phyloP scores from a whole-genome alignment of 768 basidiomycete species.

The Suillus subalutaceus region DNA sequence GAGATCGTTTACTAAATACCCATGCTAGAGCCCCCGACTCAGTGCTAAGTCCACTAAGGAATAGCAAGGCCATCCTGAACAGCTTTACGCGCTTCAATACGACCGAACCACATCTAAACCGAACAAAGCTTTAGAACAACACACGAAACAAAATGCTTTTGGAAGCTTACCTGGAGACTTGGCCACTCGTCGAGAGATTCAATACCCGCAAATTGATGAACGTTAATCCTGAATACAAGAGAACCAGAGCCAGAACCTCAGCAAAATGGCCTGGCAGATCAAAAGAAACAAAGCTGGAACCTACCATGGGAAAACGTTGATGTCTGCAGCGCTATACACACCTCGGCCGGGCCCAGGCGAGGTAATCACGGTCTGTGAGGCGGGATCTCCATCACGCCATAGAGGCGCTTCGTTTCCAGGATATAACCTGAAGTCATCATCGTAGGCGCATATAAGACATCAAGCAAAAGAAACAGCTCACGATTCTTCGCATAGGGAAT shows the following conservation, averaged over 20 bases:
- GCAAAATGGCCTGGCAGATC: not conserved
- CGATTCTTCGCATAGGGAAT: constrained; percentile 41
- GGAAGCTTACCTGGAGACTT: constrained; percentile 30
- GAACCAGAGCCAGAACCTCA: not conserved
- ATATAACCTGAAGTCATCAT: constrained; percentile 35
- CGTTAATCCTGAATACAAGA: constrained; percentile 35
- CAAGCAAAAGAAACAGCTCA: not conserved
- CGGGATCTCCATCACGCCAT: constrained; percentile 51
- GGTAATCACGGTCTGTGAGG: constrained; percentile 45
- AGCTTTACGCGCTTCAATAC: not conserved
- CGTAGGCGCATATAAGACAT: not conserved
- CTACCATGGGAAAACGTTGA: constrained; percentile 33
- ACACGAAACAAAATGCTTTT: not conserved
- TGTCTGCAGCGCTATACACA: constrained; percentile 43
- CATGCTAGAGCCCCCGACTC: not conserved
- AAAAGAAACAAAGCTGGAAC: constrained; percentile 11
- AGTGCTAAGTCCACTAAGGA: not conserved
- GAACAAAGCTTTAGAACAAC: not conserved
- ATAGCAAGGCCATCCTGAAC: not conserved
- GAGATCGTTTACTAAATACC: not conserved
- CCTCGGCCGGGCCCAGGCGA: constrained; percentile 43
- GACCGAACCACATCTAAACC: not conserved
- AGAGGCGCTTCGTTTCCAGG: constrained; percentile 51
- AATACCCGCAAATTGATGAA: constrained; percentile 33
- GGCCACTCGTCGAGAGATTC: constrained; percentile 43